These are phyloP conservation scores for Botrytis aclada DNA, from an alignment of 2,329 filamentous ascomycete genomes.

Conservation along the genomic window DNA sequence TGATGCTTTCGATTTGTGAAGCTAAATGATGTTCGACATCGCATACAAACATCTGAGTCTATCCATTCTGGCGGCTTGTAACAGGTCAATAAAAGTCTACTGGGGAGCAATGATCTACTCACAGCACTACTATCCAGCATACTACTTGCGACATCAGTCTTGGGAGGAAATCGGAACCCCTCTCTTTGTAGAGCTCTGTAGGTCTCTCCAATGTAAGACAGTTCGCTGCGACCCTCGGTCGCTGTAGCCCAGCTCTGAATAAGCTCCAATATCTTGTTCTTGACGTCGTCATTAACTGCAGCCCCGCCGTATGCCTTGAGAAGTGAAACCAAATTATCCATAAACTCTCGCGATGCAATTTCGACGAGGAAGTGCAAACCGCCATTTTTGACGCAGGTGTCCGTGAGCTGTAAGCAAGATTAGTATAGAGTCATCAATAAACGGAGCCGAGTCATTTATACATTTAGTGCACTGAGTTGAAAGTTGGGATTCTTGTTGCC, in stretches of 20 bases:
- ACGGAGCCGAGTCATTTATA: constrained; percentile 41
- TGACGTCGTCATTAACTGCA: constrained; percentile 80
- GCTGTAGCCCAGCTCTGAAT: constrained; percentile 92
- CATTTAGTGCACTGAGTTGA: constrained; percentile 90
- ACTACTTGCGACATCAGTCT: constrained; percentile 81
- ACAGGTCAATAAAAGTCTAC: constrained; percentile 11
- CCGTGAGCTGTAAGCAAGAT: constrained; percentile 66
- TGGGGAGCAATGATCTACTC: constrained; percentile 41
- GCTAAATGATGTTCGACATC: constrained; percentile 90
- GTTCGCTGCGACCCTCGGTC: constrained; percentile 77
- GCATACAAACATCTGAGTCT: constrained; percentile 98
- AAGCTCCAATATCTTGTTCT: constrained; percentile 84
- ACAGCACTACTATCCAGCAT: constrained; percentile 98
- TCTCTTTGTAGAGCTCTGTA: constrained; percentile 81
- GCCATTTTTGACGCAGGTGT: constrained; percentile 98
- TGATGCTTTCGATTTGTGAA: constrained; percentile 99
- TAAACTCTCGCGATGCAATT: constrained; percentile 94
- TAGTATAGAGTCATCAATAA: constrained; percentile 33
- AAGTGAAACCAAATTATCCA: constrained; percentile 92
- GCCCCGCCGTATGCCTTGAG: constrained; percentile 73
- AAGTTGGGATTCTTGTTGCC: constrained; percentile 97
- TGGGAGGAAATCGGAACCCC: constrained; percentile 86
- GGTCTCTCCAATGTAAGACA: constrained; percentile 83
- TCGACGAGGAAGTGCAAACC: constrained; percentile 92
- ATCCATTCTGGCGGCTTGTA: constrained; percentile 88